phyloP scores from a whole-genome alignment of 1,284 basidiomycete genomes.

The Ceratobasidium sp. region DNA sequence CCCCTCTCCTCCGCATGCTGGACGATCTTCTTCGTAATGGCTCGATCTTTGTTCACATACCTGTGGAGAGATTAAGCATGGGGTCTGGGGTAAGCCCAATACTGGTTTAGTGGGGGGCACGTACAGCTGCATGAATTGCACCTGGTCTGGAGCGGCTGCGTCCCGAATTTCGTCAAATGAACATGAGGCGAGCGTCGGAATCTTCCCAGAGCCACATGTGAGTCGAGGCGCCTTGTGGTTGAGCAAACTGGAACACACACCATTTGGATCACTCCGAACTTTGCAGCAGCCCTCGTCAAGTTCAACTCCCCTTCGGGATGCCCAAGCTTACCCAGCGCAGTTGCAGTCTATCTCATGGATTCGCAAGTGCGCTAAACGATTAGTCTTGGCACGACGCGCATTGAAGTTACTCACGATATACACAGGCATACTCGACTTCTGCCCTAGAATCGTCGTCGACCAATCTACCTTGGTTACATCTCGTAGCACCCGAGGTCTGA shows the following conservation, averaged over 20 bases:
- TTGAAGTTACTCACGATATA: constrained; percentile 68
- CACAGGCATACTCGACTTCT: constrained; percentile 80
- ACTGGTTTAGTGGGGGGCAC: constrained; percentile 49
- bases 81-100: constrained; percentile 10
- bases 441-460: constrained; percentile 83
- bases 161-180: constrained; percentile 93
- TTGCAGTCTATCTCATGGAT: constrained; percentile 78
- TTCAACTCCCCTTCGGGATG: constrained; percentile 94
- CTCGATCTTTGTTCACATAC: constrained; percentile 89
- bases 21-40: constrained; percentile 84
- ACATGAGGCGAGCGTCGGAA: constrained; percentile 90
- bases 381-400: too few relatives aligned
- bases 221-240: background rate
- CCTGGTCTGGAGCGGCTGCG: constrained; percentile 77
- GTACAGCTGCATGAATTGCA: constrained; percentile 83
- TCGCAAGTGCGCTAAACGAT: background rate
- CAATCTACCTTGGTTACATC: constrained; percentile 88
- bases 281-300: constrained; percentile 86
- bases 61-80: constrained; percentile 56
- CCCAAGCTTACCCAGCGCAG: constrained; percentile 90
- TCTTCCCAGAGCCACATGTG: constrained; percentile 63
- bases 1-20: constrained; percentile 87
- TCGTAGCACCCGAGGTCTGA: constrained; percentile 88
- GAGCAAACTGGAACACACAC: constrained; percentile 59
- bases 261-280: constrained; percentile 90